phyloP scores from a whole-genome alignment of 2,329 filamentous ascomycete species.

The Talaromyces islandicus region DNA sequence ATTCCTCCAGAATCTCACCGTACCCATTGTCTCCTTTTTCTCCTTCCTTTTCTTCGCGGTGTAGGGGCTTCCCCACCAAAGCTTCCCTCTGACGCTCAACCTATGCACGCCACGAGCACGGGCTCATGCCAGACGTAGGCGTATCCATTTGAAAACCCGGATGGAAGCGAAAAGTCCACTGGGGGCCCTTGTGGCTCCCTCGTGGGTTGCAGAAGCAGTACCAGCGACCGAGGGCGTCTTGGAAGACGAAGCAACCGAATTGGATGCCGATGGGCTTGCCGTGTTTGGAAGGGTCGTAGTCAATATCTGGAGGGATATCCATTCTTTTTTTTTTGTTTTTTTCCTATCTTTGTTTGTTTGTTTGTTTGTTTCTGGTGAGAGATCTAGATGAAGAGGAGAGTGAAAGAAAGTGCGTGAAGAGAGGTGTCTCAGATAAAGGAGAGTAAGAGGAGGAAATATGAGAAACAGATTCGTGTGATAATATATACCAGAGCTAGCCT shows the following conservation, averaged over 20 bases:
- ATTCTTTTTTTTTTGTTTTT: neutral
- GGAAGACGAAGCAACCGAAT: neutral
- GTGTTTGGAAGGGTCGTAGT: neutral
- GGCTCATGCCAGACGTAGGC: neutral
- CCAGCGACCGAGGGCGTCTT: neutral
- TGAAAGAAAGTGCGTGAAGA: neutral
- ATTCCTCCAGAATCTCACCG: neutral
- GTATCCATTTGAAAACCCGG: neutral
- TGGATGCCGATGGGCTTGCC: neutral
- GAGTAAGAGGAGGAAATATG: neutral
- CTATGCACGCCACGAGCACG: neutral
- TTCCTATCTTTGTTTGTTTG: no score
- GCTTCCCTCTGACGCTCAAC: neutral
- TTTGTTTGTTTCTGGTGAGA: neutral
- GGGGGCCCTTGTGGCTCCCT: no score
- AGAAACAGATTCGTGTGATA: neutral
- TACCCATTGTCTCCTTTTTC: neutral
- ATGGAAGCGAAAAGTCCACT: neutral
- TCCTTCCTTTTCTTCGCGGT: neutral
- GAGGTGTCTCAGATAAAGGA: neutral
- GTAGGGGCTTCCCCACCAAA: neutral
- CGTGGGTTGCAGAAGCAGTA: neutral
- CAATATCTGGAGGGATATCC: neutral
- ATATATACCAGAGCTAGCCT: neutral
- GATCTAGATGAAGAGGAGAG: neutral